Evolutionary conservation across 768 basidiomycete species (phyloP), one percentile per base, ranked within the genome.

Genomic region (Clathrus columnatus): DNA sequence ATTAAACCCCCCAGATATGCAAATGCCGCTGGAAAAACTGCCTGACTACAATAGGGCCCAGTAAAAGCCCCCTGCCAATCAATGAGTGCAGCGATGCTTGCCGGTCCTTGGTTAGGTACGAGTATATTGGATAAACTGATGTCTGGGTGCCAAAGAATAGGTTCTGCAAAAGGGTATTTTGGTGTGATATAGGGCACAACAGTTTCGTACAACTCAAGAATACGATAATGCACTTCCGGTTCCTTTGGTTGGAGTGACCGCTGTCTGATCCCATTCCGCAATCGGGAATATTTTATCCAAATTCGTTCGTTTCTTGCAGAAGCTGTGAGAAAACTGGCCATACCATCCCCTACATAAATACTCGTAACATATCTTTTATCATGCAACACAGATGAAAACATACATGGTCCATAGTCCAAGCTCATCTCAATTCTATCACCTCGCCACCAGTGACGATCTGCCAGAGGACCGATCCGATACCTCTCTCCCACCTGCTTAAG

Each of bases 131-230:
- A 26, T n/a, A 43, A 45, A 51, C 57, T 28, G 7, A 63, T 48
- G 49, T 63, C 60, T 20, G 62, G 57, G 44, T 63, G 62, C 61
- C 61, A 63, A 21, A 63, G 57, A 27, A 54, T 57, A 43, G 56
- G 45, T 14, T n/a, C 21, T 18, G 4, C 3, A 11, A 47, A 23
- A 10, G n/a, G 17, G 45, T n/a, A 6, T 26, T 32, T 26, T 4
- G 26, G 50, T 51, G 21, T 6, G 14, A 51, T 51, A n/a, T 29
- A 8, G 5, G 50, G 50, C 16, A 30, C 23, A 11, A 21, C 50
- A 14, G 6, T 4, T 4, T 27, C 5, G 8, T 16, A 21, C 24
- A 51, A 18, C 29, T 51, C 50, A 16, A 51, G 23, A 51, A 30
- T 14, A 17, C 18, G 18, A 17, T 30, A 17, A 18, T 51, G 50